Evolutionary conservation across 2,329 filamentous ascomycete species (phyloP), one percentile per base, ranked within the genome.

Genomic region (Knufia fluminis): DNA sequence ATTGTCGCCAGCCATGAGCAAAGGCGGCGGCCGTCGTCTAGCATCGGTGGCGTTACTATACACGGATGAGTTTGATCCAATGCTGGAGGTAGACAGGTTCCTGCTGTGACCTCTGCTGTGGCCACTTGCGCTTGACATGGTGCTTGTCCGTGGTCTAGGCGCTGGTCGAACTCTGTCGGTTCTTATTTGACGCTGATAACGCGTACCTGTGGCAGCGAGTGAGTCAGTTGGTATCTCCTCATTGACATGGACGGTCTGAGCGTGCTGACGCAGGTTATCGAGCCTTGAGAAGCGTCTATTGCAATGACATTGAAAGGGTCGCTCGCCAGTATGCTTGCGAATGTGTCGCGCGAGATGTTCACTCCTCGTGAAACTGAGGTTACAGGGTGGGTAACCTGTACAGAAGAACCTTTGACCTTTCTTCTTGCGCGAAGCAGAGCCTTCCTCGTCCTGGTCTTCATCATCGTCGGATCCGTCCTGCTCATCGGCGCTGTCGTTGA

Each of bases 351-450:
- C 91, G 53, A 98, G 68, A 71, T 98, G 92, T 65, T 98, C 92
- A 62, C 91, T 97, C 54, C 92, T 76, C 0, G 92, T 97, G 64
- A 98, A 98, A 67, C 89, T 96, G 51, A 98, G 68, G 61, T 84
- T 90, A 68, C 92, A 98, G 3, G 90, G 90, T 22, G 91, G 91
- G 60, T 88, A 97, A 26, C 95, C 89, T 3, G 85, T 94, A 69
- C 92, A 98, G 68, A 91, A 96, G 68, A 98, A 98, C 40, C 88
- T 81, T 66, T 96, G 89, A 0, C 89, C 88, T 68, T 95, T 95
- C 71, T 95, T 96, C 77, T 96, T 97, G 71, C 94, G 94, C 46
- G 78, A 82, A 7, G 86, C 84, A 54, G 83, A 79, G n/a, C 74
- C 72, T 72, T 62, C 60, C 42, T 84, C 81, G 9, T 75, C 79